phyloP scores from a whole-genome alignment of 257 asterid species.

The Scutellaria baicalensis region DNA sequence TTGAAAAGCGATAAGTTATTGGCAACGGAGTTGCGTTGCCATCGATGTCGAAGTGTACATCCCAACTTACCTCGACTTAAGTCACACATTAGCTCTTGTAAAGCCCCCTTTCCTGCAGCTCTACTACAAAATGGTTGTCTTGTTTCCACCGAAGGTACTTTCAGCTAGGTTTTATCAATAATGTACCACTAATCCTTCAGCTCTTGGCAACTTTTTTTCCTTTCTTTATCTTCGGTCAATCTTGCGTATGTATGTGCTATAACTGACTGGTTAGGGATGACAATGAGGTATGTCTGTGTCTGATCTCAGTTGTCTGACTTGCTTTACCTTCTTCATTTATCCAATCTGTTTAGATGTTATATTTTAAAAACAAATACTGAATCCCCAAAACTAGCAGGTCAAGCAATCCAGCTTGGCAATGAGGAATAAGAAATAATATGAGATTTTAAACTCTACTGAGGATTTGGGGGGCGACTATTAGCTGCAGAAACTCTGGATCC shows the following conservation, averaged over 20 bases:
- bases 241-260: neutral
- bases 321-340: too few species aligned
- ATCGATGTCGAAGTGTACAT: conserved; percentile 80
- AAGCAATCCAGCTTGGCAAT: neutral
- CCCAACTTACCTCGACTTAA: conserved; percentile 79
- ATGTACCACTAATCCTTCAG: neutral
- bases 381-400: too few species aligned
- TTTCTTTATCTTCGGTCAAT: neutral
- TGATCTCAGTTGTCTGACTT: too few species aligned
- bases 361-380: too few species aligned
- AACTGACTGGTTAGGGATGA: too few species aligned
- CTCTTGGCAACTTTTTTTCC: neutral
- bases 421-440: neutral
- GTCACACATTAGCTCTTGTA: conserved; percentile 61
- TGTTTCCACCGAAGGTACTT: conserved; percentile 20
- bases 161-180: neutral
- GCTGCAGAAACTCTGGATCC: conserved; percentile 84
- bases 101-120: conserved; percentile 49
- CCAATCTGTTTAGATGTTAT: too few species aligned
- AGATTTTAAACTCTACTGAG: conserved; percentile 34
- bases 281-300: too few species aligned
- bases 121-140: conserved; percentile 51
- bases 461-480: conserved; percentile 76
- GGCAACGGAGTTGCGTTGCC: conserved; percentile 72
- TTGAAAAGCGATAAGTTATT: conserved; percentile 28